Base-by-base conservation (phyloP, 495 filamentous ascomycete genomes). In the Tricharina praecox region DNA sequence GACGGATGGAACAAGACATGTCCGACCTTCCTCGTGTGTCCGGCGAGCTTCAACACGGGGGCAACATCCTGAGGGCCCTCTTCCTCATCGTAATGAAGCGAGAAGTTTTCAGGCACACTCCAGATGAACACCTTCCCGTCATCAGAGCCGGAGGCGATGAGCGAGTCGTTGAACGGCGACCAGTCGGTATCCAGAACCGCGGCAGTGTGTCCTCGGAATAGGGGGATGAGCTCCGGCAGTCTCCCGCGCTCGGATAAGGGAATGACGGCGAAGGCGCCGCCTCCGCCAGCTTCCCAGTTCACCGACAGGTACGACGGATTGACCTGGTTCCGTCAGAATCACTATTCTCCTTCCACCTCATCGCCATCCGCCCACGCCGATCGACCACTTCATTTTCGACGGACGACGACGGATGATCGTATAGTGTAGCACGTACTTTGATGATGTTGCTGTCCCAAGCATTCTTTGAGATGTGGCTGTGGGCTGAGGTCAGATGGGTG, bases 381-480 rank as follows among this genome's bases (percentile, higher is more conserved):
- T n/a, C n/a, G n/a, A n/a, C n/a, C n/a, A n/a, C n/a, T 13, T 32
- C 7, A 13, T 32, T 32, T 32, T 32, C 28, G 28, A 7, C 28
- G 13, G 13, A 7, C 28, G 28, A 32, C 34, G 15, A 43, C 25
- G 13, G 33, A 16, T 25, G 15, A 50, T 15, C 39, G 18, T 16
- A 15, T 32, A 25, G 46, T 48, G 20, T 39, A 9, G n/a, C 11
- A 52, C 54, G 23, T 19, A 90, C 87, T 75, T 96, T 96, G 66
- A 96, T 72, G 45, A 97, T 72, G 67, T 97, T 97, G 63, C 84
- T 94, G 66, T 97, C 90, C 88, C 90, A 97, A 45, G 92, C 88
- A 77, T 97, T 97, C 64, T 77, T 78, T 50, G 88, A 94, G 64
- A 97, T 81, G 54, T 72, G 75, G 45, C 56, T 59, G 23, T 35